Conservation (phyloP, 139 green algal species). For the Volvox africanus region DNA sequence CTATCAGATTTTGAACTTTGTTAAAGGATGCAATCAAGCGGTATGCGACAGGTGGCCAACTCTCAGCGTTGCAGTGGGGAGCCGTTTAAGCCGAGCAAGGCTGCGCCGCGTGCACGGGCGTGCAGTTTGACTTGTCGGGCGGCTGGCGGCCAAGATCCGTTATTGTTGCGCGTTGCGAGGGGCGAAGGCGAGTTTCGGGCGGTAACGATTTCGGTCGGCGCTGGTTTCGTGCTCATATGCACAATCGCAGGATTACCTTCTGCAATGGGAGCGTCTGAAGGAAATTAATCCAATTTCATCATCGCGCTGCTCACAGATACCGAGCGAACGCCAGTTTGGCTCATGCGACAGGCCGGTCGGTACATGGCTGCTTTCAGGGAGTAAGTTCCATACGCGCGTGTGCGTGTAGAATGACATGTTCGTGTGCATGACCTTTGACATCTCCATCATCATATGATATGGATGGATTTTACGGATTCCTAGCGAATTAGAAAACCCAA, state of each 20-base stretch:
- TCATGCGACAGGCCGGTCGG: constrained; percentile 98
- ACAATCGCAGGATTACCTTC: too few relatives aligned
- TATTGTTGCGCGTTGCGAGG: constrained; percentile 89
- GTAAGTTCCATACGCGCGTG: constrained; percentile 48
- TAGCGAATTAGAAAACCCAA: too few relatives aligned
- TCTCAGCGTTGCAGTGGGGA: not conserved
- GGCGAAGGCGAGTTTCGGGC: constrained; percentile 79
- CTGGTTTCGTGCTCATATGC: too few relatives aligned
- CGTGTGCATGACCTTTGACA: not conserved
- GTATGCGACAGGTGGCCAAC: not conserved
- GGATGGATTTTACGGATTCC: not conserved
- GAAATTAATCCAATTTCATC: too few relatives aligned
- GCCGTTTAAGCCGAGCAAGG: not conserved
- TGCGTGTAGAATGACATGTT: too few relatives aligned
- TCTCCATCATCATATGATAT: not conserved
- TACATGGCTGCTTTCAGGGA: constrained; percentile 99
- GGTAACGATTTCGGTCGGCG: not conserved
- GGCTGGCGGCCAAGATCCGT: constrained; percentile 70
- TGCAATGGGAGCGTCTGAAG: too few relatives aligned
- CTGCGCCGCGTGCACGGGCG: not conserved
- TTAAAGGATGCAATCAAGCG: constrained; percentile 1
- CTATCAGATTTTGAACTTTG: too few relatives aligned
- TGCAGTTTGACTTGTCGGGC: not conserved
- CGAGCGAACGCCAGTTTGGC: constrained; percentile 97
- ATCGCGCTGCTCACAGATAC: constrained; percentile 72